Evolutionary conservation across 345 rosid genomes (phyloP), one percentile per base, ranked within the genome.

Genomic region (Viola odorata): DNA sequence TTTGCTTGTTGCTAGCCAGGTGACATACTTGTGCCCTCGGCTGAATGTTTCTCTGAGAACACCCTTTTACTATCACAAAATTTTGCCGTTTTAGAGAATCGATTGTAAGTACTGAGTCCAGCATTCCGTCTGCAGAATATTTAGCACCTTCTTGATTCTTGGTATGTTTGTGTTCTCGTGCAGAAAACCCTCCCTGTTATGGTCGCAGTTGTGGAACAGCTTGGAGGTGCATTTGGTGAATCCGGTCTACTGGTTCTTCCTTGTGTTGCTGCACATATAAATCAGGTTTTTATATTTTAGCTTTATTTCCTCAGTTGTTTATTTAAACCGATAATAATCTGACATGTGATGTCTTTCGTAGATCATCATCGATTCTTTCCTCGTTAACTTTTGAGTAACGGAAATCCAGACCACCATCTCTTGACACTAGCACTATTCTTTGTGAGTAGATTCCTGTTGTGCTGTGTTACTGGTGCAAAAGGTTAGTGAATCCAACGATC

Each of bases 131-230:
- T 42, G 17, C 12, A 3, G 55, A 7, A 51, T 53, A 1, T 53
- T 10, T 53, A 12, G 36, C 55, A 3, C 55, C 1, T 56, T 15
- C 49, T 37, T 44, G 62, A 63, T 37, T 45, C 36, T 52, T 42
- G 14, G 15, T 60, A 36, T 62, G 14, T 57, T 52, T 41, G 49
- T 8, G 9, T 69, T 45, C 55, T 50, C 61, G 54, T 72, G 55
- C 62, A 91, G 92, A 91, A 91, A 87, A 91, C 96, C 45, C 68
- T 91, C 60, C 96, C 96, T 6, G 95, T 91, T 36, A 73, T 85
- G 82, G 89, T 85, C 56, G 91, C 92, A 8, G 98, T 91, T 10
- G 96, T 89, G 70, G 89, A 91, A 76, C 91, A 84, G 69, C 78
- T 91, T 9, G 74, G 92, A 6, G 88, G 98, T 68, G 92, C 85